These are phyloP conservation scores for Penicillium sp. DNA, from an alignment of 2,329 filamentous ascomycete genomes.

Conservation along the genomic window DNA sequence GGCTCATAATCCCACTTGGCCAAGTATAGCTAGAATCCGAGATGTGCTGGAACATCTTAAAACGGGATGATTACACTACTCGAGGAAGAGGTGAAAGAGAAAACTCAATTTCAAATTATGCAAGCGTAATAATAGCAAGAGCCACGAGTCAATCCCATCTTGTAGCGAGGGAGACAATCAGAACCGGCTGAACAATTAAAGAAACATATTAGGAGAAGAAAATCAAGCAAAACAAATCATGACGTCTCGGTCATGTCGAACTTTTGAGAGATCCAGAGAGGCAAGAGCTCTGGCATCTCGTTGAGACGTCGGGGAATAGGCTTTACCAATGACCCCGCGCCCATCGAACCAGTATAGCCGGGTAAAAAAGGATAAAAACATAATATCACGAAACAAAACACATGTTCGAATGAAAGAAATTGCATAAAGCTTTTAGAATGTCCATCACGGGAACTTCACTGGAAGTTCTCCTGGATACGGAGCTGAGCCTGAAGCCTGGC, in stretches of 20 bases:
- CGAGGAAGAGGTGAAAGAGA: background rate
- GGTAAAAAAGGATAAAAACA: constrained; percentile 21
- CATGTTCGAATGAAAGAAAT: constrained; percentile 1
- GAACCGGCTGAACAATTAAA: constrained; percentile 46
- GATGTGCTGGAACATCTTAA: no score
- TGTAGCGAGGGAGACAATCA: constrained; percentile 53
- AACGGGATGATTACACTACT: background rate
- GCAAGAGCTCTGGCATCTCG: constrained; percentile 29
- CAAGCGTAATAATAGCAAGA: constrained; percentile 9
- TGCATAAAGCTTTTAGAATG: constrained; percentile 1
- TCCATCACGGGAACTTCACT: constrained; percentile 24
- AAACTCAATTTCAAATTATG: constrained; percentile 1
- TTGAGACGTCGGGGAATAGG: constrained; percentile 32
- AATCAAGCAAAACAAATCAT: constrained; percentile 4
- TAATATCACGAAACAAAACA: constrained; percentile 14
- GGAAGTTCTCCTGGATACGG: constrained; percentile 18
- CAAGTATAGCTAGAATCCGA: no score
- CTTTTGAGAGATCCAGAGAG: constrained; percentile 33
- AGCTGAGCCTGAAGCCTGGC: constrained; percentile 30
- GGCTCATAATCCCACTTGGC: no score
- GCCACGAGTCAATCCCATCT: constrained; percentile 56
- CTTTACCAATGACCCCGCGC: constrained; percentile 41
- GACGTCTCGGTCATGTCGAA: constrained; percentile 26
- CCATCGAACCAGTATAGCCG: constrained; percentile 35
- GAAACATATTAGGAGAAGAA: constrained; percentile 17